Evolutionary conservation across 1,139 yeast species (phyloP).

Genomic region (Magnusiomyces suaveolens): DNA sequence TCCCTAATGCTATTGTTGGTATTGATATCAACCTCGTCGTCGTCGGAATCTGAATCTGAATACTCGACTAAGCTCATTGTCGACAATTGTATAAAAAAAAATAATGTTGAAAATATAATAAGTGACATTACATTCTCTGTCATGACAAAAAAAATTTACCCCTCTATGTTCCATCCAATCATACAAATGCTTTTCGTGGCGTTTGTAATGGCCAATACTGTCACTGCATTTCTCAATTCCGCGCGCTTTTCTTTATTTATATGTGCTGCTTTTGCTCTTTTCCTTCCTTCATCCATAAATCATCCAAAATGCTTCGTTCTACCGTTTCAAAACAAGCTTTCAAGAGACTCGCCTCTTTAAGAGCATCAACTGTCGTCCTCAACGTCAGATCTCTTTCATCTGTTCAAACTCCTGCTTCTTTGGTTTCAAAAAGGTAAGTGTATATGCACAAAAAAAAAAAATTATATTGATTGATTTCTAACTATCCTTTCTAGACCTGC

Average conservation of each 20-base stretch:
- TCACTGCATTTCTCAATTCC: neutral
- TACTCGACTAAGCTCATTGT: neutral
- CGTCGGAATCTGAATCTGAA: neutral
- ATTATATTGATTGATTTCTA: neutral
- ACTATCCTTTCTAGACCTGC: neutral
- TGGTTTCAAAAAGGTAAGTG: slow-evolving; percentile 6
- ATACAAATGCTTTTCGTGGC: neutral
- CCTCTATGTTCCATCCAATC: neutral
- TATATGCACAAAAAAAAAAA: neutral
- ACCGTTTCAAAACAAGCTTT: slow-evolving; percentile 9
- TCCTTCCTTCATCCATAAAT: neutral
- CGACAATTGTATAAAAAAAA: too few relatives aligned
- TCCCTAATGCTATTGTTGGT: neutral
- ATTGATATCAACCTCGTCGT: neutral
- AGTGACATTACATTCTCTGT: neutral
- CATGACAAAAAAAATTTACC: neutral
- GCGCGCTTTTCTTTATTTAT: neutral
- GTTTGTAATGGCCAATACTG: neutral
- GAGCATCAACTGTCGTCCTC: slow-evolving; percentile 6
- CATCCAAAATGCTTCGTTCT: slow-evolving; percentile 11
- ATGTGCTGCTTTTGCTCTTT: neutral
- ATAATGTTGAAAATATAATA: neutral
- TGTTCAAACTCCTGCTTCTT: slow-evolving; percentile 8
- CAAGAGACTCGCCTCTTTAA: slow-evolving; percentile 7
- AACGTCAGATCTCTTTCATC: slow-evolving; percentile 12